Conservation (phyloP, 768 basidiomycete genomes). For the Rhodosporidiobolus sp. region DNA sequence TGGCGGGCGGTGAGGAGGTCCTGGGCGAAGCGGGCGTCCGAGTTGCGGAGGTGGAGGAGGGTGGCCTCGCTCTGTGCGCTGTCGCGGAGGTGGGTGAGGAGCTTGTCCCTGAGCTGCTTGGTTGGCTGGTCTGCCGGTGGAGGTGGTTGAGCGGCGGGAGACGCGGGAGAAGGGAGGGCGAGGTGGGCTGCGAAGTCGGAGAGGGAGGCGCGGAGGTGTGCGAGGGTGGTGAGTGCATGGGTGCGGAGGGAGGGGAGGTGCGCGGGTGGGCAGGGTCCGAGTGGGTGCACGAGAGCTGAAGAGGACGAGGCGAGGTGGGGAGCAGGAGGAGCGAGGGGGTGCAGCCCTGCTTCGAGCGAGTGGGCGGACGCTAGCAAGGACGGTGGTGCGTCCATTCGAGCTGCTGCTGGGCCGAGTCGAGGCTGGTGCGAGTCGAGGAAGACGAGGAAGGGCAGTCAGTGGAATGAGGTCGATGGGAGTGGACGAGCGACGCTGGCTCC, state of each 20-base stretch:
- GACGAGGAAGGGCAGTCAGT: not conserved
- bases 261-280: not conserved
- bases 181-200: not conserved
- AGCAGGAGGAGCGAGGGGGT: not conserved
- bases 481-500: too few relatives aligned
- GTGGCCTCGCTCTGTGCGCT: not conserved
- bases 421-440: not conserved
- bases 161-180: not conserved
- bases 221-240: not conserved
- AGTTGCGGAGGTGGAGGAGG: not conserved
- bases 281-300: not conserved
- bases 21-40: not conserved
- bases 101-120: constrained; percentile 5
- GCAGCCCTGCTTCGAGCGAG: not conserved
- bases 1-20: not conserved
- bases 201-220: not conserved
- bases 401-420: too few relatives aligned
- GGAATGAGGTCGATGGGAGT: too few relatives aligned
- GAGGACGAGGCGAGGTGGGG: not conserved
- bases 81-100: constrained; percentile 15
- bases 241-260: constrained; percentile 8
- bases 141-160: not conserved
- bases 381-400: too few relatives aligned
- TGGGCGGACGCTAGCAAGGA: constrained; percentile 11
- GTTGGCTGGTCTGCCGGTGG: not conserved